These are phyloP conservation scores for Chlamydomonas incerta DNA, from an alignment of 139 green algal species.

Conservation along the genomic window DNA sequence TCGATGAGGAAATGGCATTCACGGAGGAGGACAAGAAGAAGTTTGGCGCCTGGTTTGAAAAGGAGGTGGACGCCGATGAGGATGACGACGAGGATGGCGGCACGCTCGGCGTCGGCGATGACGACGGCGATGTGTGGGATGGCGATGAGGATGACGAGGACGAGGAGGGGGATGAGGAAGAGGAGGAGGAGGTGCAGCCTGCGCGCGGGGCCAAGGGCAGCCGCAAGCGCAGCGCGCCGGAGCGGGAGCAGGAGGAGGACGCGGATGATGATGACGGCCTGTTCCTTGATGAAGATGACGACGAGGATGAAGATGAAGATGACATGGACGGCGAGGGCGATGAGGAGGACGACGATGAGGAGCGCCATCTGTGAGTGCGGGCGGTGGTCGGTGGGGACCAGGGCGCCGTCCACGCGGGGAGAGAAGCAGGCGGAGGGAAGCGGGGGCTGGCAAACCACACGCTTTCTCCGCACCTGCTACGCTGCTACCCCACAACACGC, in stretches of 20 bases:
- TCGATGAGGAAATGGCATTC: constrained; percentile 95
- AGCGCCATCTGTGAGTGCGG: constrained; percentile 41
- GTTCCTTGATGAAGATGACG: constrained; percentile 52
- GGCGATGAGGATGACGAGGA: constrained; percentile 40
- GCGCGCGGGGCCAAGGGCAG: neutral
- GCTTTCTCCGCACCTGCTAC: neutral
- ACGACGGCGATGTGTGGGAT: constrained; percentile 55
- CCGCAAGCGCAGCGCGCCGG: neutral
- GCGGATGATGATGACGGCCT: constrained; percentile 46
- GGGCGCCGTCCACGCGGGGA: too few relatives aligned
- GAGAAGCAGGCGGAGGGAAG: too few relatives aligned
- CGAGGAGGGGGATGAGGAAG: constrained; percentile 20
- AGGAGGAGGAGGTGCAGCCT: neutral
- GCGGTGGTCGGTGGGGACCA: too few relatives aligned
- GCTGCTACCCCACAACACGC: too few relatives aligned
- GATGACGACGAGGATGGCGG: constrained; percentile 47
- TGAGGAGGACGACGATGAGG: constrained; percentile 34
- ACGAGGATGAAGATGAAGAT: constrained; percentile 54
- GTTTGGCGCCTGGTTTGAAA: constrained; percentile 81
- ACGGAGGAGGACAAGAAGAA: constrained; percentile 85
- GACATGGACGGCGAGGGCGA: constrained; percentile 42
- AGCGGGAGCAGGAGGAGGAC: constrained; percentile 24
- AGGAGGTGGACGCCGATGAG: constrained; percentile 50
- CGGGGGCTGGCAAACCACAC: too few relatives aligned
- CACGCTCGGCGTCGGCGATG: constrained; percentile 13